Base-by-base conservation (phyloP, 129 eudicot genomes). In the Logfia minima region DNA sequence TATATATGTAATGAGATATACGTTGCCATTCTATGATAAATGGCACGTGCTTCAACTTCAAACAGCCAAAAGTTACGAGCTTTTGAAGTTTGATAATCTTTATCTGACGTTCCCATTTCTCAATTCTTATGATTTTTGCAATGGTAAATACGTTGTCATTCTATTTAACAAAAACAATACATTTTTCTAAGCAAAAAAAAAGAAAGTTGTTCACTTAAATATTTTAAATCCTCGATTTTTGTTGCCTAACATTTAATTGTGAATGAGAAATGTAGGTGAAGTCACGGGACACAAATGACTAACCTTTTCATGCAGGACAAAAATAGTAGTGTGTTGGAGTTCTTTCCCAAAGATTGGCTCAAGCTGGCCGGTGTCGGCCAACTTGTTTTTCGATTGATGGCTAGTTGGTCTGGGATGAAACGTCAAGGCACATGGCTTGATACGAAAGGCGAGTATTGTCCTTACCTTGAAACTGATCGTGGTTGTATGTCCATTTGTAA, bases 271-370 rank as follows among this genome's bases (percentile, higher is more conserved):
- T 65, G 24, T 83, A 92, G 96, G 96, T 92, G 79, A 83, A 88
- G 71, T 60, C 96, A 90, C 39, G 98, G 98, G 6, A 96, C 98
- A 41, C 98, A 92, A 34, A 31, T 92, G 21, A 92, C 98, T 22
- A 92, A 92, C 87, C 78, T 92, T 83, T 90, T 92, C 64, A 73
- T 90, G 4, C 88, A 90, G 98, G 87, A 92, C 41, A 81, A 87
- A 77, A 90, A 88, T 77, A 92, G 96, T 81, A 90, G 93, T 64
- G 88, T 92, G 0, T 79, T 92, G 90, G 98, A 92, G 68, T 88
- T 92, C 77, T 92, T 81, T 74, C 98, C 96, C 16, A 90, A 92
- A 34, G 98, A 96, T 13, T 90, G 98, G 98, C 83, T 92, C 56
- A 86, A 92, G 71, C 80, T 86, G 9, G 98, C 96, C 14, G 98